phyloP scores from a whole-genome alignment of 2,329 filamentous ascomycete species.

The Botrytis porri region DNA sequence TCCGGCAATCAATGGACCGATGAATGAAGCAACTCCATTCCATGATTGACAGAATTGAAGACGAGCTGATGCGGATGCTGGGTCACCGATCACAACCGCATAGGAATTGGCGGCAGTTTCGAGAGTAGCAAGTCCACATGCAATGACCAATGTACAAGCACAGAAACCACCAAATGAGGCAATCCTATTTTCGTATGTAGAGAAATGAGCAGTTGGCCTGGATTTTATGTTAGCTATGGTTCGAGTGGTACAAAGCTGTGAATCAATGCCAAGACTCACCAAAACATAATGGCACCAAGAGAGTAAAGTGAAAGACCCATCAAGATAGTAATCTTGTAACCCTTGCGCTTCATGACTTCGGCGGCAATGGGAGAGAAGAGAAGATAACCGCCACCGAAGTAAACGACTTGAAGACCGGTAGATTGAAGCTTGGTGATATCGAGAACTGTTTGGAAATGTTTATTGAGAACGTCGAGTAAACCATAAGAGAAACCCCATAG shows the following conservation, averaged over 20 bases:
- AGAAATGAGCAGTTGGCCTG: conserved; percentile 75
- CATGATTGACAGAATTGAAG: conserved; percentile 73
- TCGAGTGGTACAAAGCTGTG: too few relatives aligned
- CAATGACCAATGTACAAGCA: conserved; percentile 69
- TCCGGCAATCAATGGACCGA: conserved; percentile 71
- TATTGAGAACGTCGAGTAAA: conserved; percentile 77
- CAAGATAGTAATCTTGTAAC: conserved; percentile 77
- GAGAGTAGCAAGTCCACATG: conserved; percentile 71
- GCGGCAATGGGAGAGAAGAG: conserved; percentile 65
- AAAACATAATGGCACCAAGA: conserved; percentile 53
- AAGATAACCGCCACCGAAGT: conserved; percentile 69
- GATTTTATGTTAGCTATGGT: conserved; percentile 51
- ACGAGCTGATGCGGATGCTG: conserved; percentile 68
- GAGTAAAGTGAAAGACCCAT: conserved; percentile 71
- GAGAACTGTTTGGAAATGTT: conserved; percentile 60
- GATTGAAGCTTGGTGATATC: conserved; percentile 61
- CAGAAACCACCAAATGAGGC: conserved; percentile 77
- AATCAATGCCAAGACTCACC: not conserved
- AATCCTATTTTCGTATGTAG: conserved; percentile 47
- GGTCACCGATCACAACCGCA: conserved; percentile 66
- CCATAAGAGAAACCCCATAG: conserved; percentile 90
- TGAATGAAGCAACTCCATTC: conserved; percentile 69
- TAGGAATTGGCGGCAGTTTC: conserved; percentile 80
- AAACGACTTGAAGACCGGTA: conserved; percentile 66
- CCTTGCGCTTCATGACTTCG: conserved; percentile 68